phyloP scores from a whole-genome alignment of 164 flowering plant species.

The Tetrastigma voinierianum region DNA sequence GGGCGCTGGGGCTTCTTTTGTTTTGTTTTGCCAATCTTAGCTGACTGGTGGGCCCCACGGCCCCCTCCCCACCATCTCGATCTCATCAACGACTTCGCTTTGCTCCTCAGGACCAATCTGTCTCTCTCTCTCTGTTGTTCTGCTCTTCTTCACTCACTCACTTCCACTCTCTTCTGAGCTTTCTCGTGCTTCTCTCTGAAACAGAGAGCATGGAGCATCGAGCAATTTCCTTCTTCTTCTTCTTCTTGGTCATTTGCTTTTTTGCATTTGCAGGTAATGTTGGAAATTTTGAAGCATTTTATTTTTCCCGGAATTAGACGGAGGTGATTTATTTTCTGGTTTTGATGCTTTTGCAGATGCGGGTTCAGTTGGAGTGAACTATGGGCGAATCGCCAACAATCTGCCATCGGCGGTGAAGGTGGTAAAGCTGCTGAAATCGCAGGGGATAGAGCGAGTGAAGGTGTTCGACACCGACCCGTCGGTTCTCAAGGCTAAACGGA shows the following conservation, averaged over 20 bases:
- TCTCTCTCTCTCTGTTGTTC: not conserved
- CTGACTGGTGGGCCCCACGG: conserved; percentile 15
- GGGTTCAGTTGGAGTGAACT: conserved; percentile 61
- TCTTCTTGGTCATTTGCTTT: conserved; percentile 16
- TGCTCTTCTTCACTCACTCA: not conserved
- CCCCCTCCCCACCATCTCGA: conserved; percentile 21
- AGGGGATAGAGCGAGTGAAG: conserved; percentile 42
- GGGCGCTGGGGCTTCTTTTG: not conserved
- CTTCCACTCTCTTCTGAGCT: not conserved
- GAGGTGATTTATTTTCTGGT: not conserved
- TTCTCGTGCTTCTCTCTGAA: conserved; percentile 11
- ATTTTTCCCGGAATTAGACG: not conserved
- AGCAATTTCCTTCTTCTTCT: not conserved
- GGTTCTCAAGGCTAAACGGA: conserved; percentile 48
- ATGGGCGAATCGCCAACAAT: conserved; percentile 55
- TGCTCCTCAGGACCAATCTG: not conserved
- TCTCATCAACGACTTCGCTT: not conserved
- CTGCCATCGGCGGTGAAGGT: conserved; percentile 53
- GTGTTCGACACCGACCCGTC: conserved; percentile 61
- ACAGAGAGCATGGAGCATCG: conserved; percentile 22
- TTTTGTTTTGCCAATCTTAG: conserved; percentile 8
- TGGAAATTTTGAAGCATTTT: not conserved
- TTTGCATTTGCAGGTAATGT: conserved; percentile 25
- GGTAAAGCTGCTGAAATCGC: conserved; percentile 48
- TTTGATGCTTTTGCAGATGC: conserved; percentile 28